phyloP scores from a whole-genome alignment of 371 early-diverging fungal species.

The Mucor piriformis region DNA sequence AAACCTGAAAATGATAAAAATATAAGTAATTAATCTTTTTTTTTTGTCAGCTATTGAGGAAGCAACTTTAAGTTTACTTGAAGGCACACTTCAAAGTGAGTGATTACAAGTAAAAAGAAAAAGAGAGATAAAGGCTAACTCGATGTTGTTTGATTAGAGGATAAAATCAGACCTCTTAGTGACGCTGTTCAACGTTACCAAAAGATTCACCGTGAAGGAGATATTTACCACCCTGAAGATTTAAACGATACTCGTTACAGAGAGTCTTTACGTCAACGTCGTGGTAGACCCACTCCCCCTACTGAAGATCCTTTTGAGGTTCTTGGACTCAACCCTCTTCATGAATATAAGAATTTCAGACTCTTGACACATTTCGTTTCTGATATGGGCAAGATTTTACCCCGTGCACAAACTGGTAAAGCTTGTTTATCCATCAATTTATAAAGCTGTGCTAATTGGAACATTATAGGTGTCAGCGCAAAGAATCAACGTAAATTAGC shows the following conservation, averaged over 20 bases:
- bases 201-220: constrained; percentile 42
- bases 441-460: no score
- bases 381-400: constrained; percentile 81
- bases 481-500: constrained; percentile 80
- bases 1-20: neutral
- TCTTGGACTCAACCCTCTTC: constrained; percentile 71
- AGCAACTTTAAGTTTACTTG: constrained; percentile 29
- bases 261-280: constrained; percentile 40
- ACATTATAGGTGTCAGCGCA: constrained; percentile 54
- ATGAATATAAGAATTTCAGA: constrained; percentile 76
- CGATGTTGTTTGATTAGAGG: constrained; percentile 23
- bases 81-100: constrained; percentile 34
- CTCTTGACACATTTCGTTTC: constrained; percentile 77
- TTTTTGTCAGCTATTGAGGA: constrained; percentile 24
- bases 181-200: constrained; percentile 43
- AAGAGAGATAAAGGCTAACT: neutral
- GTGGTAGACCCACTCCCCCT: constrained; percentile 31
- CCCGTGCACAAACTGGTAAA: constrained; percentile 67
- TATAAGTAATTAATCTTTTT: neutral
- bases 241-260: constrained; percentile 54
- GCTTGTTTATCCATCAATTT: constrained; percentile 8
- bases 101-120: neutral
- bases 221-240: constrained; percentile 58
- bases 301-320: constrained; percentile 65
- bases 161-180: constrained; percentile 26